Evolutionary conservation across 306 rosid genomes (phyloP).

Genomic region (Fragaria ananassa): DNA sequence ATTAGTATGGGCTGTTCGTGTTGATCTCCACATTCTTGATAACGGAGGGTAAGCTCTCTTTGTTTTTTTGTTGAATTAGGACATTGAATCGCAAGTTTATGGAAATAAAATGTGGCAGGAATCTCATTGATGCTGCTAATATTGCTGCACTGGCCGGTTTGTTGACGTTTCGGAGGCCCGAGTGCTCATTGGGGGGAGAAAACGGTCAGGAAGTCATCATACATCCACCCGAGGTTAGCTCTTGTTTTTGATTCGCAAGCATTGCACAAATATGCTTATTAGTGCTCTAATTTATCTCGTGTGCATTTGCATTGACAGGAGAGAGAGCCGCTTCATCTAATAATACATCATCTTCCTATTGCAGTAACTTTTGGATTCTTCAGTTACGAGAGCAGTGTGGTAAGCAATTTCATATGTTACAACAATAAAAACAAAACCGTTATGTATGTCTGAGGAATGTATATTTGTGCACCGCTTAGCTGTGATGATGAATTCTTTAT

Average conservation of each 20-base stretch:
- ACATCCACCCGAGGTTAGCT: conserved; percentile 83
- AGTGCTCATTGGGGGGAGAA: conserved; percentile 78
- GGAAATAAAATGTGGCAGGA: conserved; percentile 34
- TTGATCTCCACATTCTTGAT: conserved; percentile 83
- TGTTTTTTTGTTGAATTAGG: neutral
- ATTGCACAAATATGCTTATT: neutral
- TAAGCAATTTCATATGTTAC: conserved; percentile 22
- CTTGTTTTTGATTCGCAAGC: too few species aligned
- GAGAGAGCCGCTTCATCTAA: conserved; percentile 83
- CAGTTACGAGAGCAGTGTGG: conserved; percentile 61
- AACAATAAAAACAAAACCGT: neutral
- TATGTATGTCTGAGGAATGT: neutral
- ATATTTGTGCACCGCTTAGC: conserved; percentile 12
- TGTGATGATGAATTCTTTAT: neutral
- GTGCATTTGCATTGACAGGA: conserved; percentile 49
- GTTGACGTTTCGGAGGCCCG: conserved; percentile 78
- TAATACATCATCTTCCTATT: conserved; percentile 84
- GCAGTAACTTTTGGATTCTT: conserved; percentile 91
- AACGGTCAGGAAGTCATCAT: conserved; percentile 78
- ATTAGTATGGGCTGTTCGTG: conserved; percentile 77
- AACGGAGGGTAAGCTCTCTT: conserved; percentile 66
- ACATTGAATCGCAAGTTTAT: neutral
- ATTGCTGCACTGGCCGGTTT: conserved; percentile 82
- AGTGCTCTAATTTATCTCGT: neutral
- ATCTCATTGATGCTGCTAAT: conserved; percentile 90